phyloP scores from a whole-genome alignment of 306 rosid genomes.

The Inga laurina region DNA sequence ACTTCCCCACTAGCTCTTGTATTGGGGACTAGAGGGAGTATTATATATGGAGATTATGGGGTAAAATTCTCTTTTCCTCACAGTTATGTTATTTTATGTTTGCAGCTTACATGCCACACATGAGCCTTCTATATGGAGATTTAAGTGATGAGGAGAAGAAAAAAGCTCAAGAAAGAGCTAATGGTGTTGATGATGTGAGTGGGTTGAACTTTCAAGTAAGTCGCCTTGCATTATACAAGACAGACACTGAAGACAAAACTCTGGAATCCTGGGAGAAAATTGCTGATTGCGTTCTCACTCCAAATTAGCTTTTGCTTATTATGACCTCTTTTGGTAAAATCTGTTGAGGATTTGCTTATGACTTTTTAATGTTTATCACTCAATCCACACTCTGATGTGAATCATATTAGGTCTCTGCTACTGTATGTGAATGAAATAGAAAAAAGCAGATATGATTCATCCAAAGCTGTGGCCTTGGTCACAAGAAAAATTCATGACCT shows the following conservation, averaged over 20 bases:
- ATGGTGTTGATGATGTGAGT: constrained; percentile 48
- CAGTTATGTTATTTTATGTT: constrained; percentile 6
- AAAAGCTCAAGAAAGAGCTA: constrained; percentile 59
- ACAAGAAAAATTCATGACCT: neutral
- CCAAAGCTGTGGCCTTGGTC: no score
- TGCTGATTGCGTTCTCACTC: constrained; percentile 57
- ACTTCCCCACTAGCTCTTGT: no score
- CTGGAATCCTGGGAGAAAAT: constrained; percentile 90
- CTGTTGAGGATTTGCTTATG: neutral
- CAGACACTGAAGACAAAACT: constrained; percentile 70
- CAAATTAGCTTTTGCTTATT: constrained; percentile 35
- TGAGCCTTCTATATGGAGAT: constrained; percentile 79
- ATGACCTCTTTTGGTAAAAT: neutral
- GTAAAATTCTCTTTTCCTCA: neutral
- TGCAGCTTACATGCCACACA: constrained; percentile 89
- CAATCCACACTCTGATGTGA: neutral
- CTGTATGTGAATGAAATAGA: neutral
- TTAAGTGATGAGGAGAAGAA: constrained; percentile 74
- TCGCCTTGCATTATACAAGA: constrained; percentile 77
- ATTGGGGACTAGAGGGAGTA: neutral
- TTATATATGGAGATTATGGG: neutral
- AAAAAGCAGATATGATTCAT: neutral
- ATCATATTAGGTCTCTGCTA: neutral
- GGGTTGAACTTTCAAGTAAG: constrained; percentile 65
- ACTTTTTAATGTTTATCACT: neutral